These are phyloP conservation scores for Huntiella moniliformis DNA, from an alignment of 2,329 filamentous ascomycete species.

Conservation along the genomic window DNA sequence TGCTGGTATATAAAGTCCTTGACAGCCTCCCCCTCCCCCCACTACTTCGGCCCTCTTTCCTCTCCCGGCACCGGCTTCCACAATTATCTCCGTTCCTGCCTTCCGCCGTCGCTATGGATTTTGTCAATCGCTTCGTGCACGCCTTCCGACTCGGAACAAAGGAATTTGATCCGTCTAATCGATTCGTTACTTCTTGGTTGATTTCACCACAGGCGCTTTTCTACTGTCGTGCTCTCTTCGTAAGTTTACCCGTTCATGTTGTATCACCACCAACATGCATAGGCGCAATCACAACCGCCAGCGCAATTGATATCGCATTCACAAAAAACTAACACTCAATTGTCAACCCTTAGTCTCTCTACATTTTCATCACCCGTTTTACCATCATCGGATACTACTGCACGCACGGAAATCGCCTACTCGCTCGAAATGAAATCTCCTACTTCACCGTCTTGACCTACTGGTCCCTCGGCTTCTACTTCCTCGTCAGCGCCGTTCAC, in stretches of 20 bases:
- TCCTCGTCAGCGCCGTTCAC: slow-evolving; percentile 46
- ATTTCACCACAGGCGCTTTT: slow-evolving; percentile 47
- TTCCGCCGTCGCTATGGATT: background rate
- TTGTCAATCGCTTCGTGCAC: slow-evolving; percentile 2
- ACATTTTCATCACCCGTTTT: slow-evolving; percentile 51
- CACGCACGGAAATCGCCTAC: slow-evolving; percentile 25
- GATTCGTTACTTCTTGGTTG: slow-evolving; percentile 67
- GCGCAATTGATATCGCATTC: background rate
- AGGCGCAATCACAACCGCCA: background rate
- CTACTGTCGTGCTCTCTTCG: slow-evolving; percentile 33
- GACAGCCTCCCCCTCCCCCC: no score
- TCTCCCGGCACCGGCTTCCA: no score
- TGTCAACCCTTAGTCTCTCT: slow-evolving; percentile 30
- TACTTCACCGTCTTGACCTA: slow-evolving; percentile 71
- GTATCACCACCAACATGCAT: background rate
- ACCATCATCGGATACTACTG: slow-evolving; percentile 50
- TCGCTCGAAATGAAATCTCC: slow-evolving; percentile 43
- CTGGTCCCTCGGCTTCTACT: slow-evolving; percentile 71
- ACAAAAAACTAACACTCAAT: background rate
- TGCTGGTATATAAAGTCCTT: no score
- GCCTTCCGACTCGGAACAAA: slow-evolving; percentile 24
- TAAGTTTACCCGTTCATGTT: slow-evolving; percentile 18
- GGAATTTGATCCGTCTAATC: slow-evolving; percentile 37
- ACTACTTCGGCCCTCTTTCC: no score
- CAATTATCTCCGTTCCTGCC: no score